A percentile compares a stretch with the other conserved stretches of the same genome.
Evolutionary conservation across 2,329 filamentous ascomycete genomes (phyloP).

Genomic region (Botrytis aclada): DNA sequence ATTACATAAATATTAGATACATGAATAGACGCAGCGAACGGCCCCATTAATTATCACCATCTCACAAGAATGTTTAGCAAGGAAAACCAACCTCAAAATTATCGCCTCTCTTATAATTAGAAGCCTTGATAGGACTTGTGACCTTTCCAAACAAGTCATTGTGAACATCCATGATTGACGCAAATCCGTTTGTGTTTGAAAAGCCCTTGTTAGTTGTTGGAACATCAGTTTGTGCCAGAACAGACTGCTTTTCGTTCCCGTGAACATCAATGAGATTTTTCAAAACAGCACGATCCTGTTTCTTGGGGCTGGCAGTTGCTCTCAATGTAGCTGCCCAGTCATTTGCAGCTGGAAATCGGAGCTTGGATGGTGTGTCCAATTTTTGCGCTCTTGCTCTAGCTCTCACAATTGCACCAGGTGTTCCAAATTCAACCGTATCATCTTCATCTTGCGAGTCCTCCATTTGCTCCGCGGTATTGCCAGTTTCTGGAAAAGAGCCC

Average conservation of each 20-base stretch:
- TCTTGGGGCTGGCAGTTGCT: slow-evolving; percentile 89
- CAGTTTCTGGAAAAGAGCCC: slow-evolving; percentile 70
- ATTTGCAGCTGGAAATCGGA: slow-evolving; percentile 63
- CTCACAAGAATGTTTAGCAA: slow-evolving; percentile 33
- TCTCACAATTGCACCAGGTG: slow-evolving; percentile 59
- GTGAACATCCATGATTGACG: slow-evolving; percentile 92
- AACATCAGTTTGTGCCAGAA: slow-evolving; percentile 50
- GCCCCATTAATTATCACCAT: slow-evolving; percentile 29
- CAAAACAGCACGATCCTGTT: slow-evolving; percentile 78
- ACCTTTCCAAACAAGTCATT: slow-evolving; percentile 83
- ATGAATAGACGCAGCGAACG: slow-evolving; percentile 37
- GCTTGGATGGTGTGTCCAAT: slow-evolving; percentile 55
- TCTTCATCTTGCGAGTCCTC: slow-evolving; percentile 51
- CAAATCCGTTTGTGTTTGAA: slow-evolving; percentile 60
- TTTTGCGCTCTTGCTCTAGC: slow-evolving; percentile 63
- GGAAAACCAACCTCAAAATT: slow-evolving; percentile 86
- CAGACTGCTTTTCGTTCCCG: slow-evolving; percentile 43
- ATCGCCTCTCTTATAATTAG: slow-evolving; percentile 56
- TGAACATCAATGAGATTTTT: slow-evolving; percentile 45
- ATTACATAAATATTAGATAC: slow-evolving; percentile 38
- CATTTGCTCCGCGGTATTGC: slow-evolving; percentile 73
- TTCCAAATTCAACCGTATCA: slow-evolving; percentile 42
- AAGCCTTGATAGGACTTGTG: slow-evolving; percentile 54
- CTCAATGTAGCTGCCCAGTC: slow-evolving; percentile 94
- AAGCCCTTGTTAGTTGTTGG: slow-evolving; percentile 35